These are phyloP conservation scores for Gamarada debralockiae DNA, from an alignment of 495 filamentous ascomycete species.

Conservation along the genomic window DNA sequence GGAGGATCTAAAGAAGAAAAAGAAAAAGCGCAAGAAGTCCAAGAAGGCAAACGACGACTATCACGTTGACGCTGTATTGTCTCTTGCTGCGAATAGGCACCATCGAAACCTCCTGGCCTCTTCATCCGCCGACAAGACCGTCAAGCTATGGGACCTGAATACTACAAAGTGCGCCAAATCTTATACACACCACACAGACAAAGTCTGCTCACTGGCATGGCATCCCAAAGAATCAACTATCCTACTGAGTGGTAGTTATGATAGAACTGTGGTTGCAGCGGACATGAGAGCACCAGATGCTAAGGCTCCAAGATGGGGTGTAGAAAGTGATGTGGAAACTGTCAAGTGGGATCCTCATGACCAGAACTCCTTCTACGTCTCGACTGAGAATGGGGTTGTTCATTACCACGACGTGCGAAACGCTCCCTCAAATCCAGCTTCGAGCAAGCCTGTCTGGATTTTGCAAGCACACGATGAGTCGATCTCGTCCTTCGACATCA, in stretches of 20 bases:
- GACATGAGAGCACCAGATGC: slow-evolving; percentile 91
- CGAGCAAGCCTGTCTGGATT: slow-evolving; percentile 83
- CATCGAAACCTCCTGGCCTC: slow-evolving; percentile 96
- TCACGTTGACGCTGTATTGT: slow-evolving; percentile 90
- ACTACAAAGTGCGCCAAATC: slow-evolving; percentile 90
- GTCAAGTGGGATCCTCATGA: slow-evolving; percentile 93
- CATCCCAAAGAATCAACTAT: slow-evolving; percentile 82
- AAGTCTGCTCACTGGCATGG: slow-evolving; percentile 94
- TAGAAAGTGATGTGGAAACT: slow-evolving; percentile 91
- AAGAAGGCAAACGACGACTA: slow-evolving; percentile 86
- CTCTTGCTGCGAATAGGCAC: slow-evolving; percentile 84
- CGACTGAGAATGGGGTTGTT: slow-evolving; percentile 85
- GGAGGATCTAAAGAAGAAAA: slow-evolving; percentile 55
- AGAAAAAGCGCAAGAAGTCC: slow-evolving; percentile 79
- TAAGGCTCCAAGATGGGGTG: slow-evolving; percentile 75
- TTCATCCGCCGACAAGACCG: slow-evolving; percentile 89
- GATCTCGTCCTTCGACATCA: slow-evolving; percentile 93
- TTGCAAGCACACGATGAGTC: slow-evolving; percentile 93
- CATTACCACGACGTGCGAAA: slow-evolving; percentile 82
- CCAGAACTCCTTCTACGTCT: slow-evolving; percentile 87
- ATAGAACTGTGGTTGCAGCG: slow-evolving; percentile 83
- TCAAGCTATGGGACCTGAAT: slow-evolving; percentile 96
- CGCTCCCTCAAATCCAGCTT: slow-evolving; percentile 59
- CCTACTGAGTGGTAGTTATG: slow-evolving; percentile 88
- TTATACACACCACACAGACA: slow-evolving; percentile 88